Conservation (phyloP, 2,329 filamentous ascomycete genomes). For the Aureobasidium sp. region DNA sequence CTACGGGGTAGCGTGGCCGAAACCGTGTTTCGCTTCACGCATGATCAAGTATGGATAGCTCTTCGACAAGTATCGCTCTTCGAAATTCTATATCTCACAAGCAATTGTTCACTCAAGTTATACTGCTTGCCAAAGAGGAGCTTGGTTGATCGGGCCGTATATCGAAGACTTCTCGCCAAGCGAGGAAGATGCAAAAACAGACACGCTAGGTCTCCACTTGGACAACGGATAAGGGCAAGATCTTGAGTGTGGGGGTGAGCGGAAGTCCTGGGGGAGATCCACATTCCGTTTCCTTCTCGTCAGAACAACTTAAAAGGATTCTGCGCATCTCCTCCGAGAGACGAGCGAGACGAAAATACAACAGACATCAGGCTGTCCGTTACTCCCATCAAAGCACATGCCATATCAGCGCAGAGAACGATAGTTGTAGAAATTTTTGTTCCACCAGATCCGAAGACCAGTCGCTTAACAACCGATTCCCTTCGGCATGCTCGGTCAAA, state of each 20-base stretch:
- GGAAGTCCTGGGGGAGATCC: background rate
- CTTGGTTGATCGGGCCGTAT: background rate
- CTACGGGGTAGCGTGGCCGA: too few species aligned
- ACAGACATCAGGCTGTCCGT: background rate
- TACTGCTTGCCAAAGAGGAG: background rate
- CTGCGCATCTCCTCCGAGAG: background rate
- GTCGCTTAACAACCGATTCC: background rate
- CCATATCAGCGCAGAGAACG: background rate
- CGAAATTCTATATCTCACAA: too few species aligned
- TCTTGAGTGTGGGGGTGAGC: background rate
- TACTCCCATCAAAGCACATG: background rate
- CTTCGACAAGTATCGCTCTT: too few species aligned
- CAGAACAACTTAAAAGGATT: too few species aligned
- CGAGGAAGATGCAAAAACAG: background rate
- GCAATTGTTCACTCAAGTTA: too few species aligned
- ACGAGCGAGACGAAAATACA: background rate
- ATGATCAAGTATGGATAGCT: too few species aligned
- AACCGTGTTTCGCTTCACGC: too few species aligned
- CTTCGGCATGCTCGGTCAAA: background rate
- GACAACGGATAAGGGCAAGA: background rate
- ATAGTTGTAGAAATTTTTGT: background rate
- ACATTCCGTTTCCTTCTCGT: constrained; percentile 2
- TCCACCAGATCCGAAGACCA: background rate
- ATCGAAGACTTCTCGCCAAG: background rate
- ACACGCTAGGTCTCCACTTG: background rate